Percentiles rank a stretch among this genome's conserved stretches.
phyloP scores from a whole-genome alignment of 2,329 filamentous ascomycete genomes.

The Sphaerulina vaccinii region DNA sequence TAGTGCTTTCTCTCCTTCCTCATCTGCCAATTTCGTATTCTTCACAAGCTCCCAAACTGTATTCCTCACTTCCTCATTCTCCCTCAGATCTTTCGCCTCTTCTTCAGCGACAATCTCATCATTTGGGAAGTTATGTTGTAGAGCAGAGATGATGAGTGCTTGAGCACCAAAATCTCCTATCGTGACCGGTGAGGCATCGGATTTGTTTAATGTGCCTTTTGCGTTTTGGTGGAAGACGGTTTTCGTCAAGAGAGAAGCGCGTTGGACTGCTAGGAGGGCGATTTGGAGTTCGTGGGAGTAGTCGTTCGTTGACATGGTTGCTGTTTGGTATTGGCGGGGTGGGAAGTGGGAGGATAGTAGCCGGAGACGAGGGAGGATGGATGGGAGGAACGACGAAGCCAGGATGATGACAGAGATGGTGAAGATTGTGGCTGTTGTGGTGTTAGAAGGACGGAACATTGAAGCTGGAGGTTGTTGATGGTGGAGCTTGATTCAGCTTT shows the following conservation, averaged over 20 bases:
- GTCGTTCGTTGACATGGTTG: conserved; percentile 43
- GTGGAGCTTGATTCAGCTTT: neutral
- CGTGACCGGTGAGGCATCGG: conserved; percentile 94
- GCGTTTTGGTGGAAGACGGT: conserved; percentile 81
- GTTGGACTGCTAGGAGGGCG: conserved; percentile 84
- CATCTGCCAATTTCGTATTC: conserved; percentile 66
- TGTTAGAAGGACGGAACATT: neutral
- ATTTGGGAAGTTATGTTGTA: conserved; percentile 82
- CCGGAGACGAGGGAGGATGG: conserved; percentile 44
- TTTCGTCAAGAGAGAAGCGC: conserved; percentile 73
- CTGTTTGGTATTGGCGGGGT: conserved; percentile 9
- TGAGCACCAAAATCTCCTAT: conserved; percentile 98
- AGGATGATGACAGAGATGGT: conserved; percentile 39
- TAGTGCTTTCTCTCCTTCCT: conserved; percentile 63
- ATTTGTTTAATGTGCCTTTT: conserved; percentile 91
- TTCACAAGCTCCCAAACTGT: conserved; percentile 84
- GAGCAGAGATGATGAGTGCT: conserved; percentile 88
- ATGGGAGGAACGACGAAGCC: conserved; percentile 43
- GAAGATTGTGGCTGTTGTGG: neutral
- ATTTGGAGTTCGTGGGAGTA: conserved; percentile 79
- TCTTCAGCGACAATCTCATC: conserved; percentile 96
- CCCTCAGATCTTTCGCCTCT: conserved; percentile 76
- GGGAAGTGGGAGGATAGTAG: conserved; percentile 38
- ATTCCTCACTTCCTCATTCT: conserved; percentile 66
- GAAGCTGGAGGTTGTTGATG: neutral